Evolutionary conservation across 192 early-diverging fungal species (phyloP), one percentile per base, ranked within the genome.

Genomic region (Coemansia aciculifera): DNA sequence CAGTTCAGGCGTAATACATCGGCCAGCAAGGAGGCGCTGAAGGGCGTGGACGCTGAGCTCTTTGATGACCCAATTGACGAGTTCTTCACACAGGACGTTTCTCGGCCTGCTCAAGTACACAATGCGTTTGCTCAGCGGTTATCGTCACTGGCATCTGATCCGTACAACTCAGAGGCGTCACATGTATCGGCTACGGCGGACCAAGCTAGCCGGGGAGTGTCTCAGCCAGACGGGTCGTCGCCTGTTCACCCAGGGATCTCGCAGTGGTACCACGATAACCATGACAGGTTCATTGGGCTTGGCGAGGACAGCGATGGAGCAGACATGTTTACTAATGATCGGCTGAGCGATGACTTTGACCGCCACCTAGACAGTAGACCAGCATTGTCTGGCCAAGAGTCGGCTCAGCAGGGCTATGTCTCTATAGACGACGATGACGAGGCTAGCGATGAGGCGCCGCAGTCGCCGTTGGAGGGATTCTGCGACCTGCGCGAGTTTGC

Each of bases 391-490:
- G 46, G 19, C 19, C 46, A 49, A 49, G 46, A 49, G 19, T n/a
- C 23, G 11, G 24, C 51, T 11, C 51, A 24, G 1, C 51, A 54
- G 24, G 31, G 34, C 13, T 23, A 34, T n/a, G 44, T 15, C 15
- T 24, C 43, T 48, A 46, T 23, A 12, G 36, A 73, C 21, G 32
- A n/a, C 13, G 21, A 19, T 13, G 61, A 56, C 17, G 23, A 44
- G 2, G 27, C 27, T 27, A 27, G 27, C 10, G 59, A 56, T 11
- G 38, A 31, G 24, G 27, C 31, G 32, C 56, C 56, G 32, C 70
- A 68, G 37, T 82, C 79, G 32, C 79, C 79, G 39, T 66, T 82
- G 31, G 79, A 82, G 43, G 79, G 79, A 4, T 82, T 82, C 66
- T 82, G 75, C 68, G 68, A 74, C 51, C 42, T 82, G 65, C 68